phyloP scores from a whole-genome alignment of 768 basidiomycete species.

The Lanmaoa rubissima region DNA sequence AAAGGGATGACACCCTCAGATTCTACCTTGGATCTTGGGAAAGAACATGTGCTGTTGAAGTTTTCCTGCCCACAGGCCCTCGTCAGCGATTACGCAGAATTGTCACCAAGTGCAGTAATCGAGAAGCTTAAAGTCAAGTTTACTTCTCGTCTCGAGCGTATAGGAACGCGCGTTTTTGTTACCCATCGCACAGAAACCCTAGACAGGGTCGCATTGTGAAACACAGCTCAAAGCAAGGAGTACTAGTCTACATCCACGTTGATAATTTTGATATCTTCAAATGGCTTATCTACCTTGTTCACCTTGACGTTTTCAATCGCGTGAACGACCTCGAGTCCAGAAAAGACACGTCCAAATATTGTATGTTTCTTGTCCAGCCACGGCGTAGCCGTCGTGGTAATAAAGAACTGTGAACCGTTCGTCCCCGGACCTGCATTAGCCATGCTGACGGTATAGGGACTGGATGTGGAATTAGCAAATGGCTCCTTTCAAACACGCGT shows the following conservation, averaged over 20 bases:
- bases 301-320: conserved; percentile 89
- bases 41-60: conserved; percentile 44
- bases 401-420: conserved; percentile 98
- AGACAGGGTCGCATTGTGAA: conserved; percentile 50
- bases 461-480: conserved; percentile 29
- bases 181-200: conserved; percentile 36
- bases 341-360: conserved; percentile 86
- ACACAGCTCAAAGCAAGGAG: neutral
- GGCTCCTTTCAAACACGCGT: neutral
- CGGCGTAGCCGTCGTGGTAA: conserved; percentile 91
- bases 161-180: conserved; percentile 25
- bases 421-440: conserved; percentile 88
- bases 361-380: conserved; percentile 93
- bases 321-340: conserved; percentile 88
- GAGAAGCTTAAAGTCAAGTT: conserved; percentile 37
- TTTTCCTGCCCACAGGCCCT: conserved; percentile 54
- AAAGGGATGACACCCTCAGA: neutral
- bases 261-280: conserved; percentile 90
- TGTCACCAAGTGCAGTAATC: conserved; percentile 26
- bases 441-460: conserved; percentile 96
- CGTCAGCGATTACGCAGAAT: conserved; percentile 3
- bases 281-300: conserved; percentile 84
- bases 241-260: conserved; percentile 70
- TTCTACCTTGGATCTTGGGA: neutral
- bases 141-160: conserved; percentile 24